Evolutionary conservation across 257 asterid genomes (phyloP).

Genomic region (Solanum pimpinellifolium): DNA sequence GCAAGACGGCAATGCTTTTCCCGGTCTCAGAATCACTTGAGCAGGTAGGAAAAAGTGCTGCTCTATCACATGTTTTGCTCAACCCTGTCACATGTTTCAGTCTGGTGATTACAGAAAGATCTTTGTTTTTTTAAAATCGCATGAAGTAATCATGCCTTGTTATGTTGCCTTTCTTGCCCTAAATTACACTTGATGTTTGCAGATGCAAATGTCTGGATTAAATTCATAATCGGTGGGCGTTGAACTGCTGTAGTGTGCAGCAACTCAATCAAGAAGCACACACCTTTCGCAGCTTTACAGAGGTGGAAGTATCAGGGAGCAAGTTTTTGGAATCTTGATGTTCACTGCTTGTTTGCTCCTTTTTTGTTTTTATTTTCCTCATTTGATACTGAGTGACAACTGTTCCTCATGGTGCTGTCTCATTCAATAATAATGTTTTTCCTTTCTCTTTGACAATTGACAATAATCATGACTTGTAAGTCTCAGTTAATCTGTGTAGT

Average conservation of each 20-base stretch:
- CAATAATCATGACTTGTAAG: neutral
- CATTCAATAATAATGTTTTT: neutral
- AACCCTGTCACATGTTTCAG: neutral
- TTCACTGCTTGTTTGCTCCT: neutral
- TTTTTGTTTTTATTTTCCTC: neutral
- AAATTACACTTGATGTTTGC: neutral
- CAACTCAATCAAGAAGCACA: neutral
- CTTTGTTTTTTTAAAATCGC: neutral
- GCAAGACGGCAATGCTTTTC: constrained; percentile 18
- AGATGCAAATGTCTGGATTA: neutral
- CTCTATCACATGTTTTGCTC: neutral
- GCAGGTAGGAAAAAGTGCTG: neutral
- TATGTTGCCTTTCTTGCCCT: neutral
- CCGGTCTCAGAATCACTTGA: constrained; percentile 20
- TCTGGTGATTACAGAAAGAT: neutral
- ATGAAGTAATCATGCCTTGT: neutral
- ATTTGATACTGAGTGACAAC: neutral
- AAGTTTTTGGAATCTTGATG: neutral
- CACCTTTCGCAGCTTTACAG: neutral
- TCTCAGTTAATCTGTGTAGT: neutral
- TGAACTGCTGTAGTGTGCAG: neutral
- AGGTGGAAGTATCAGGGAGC: neutral
- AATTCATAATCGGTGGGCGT: neutral
- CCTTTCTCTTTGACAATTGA: neutral
- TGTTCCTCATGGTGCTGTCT: neutral